Percentiles rank a stretch among this genome's conserved stretches.
Conservation (phyloP, 2,329 filamentous ascomycete genomes). For the Ilyonectria destructans region DNA sequence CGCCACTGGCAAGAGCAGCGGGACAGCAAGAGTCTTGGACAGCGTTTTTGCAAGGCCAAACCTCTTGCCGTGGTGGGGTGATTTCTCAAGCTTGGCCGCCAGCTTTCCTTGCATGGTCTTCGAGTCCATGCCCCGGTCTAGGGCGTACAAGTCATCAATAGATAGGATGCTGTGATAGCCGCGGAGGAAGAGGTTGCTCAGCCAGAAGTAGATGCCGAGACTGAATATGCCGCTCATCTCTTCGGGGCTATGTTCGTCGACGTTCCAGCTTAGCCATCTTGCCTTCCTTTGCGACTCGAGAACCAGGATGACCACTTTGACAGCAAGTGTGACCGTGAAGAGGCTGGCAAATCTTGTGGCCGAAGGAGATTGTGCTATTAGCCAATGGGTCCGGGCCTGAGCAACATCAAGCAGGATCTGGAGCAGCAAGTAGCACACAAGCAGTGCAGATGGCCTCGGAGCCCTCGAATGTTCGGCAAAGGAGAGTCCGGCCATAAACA, state of each 20-base stretch:
- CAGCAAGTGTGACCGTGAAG: slow-evolving; percentile 53
- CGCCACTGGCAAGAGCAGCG: slow-evolving; percentile 54
- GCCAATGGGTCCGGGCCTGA: slow-evolving; percentile 61
- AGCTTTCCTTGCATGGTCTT: slow-evolving; percentile 40
- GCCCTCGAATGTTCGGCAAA: slow-evolving; percentile 57
- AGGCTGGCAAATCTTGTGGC: slow-evolving; percentile 48
- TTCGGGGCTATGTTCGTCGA: slow-evolving; percentile 56
- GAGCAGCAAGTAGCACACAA: slow-evolving; percentile 60
- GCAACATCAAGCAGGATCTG: slow-evolving; percentile 62
- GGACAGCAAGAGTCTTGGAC: slow-evolving; percentile 51
- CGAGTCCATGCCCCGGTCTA: slow-evolving; percentile 51
- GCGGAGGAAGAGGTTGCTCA: slow-evolving; percentile 53
- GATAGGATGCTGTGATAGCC: slow-evolving; percentile 56
- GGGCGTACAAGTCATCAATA: slow-evolving; percentile 54
- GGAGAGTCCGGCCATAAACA: slow-evolving; percentile 52
- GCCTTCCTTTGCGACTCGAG: slow-evolving; percentile 59
- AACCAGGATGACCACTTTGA: slow-evolving; percentile 56
- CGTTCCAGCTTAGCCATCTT: slow-evolving; percentile 57
- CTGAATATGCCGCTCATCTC: slow-evolving; percentile 54
- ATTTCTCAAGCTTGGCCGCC: slow-evolving; percentile 22
- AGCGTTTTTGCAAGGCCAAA: slow-evolving; percentile 52
- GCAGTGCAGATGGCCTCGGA: slow-evolving; percentile 60
- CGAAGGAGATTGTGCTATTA: slow-evolving; percentile 45
- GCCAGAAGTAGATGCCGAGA: slow-evolving; percentile 55
- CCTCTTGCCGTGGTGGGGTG: slow-evolving; percentile 45